Evolutionary conservation across 108 stramenopile genomes (phyloP).

Genomic region (Fistulifera solaris): DNA sequence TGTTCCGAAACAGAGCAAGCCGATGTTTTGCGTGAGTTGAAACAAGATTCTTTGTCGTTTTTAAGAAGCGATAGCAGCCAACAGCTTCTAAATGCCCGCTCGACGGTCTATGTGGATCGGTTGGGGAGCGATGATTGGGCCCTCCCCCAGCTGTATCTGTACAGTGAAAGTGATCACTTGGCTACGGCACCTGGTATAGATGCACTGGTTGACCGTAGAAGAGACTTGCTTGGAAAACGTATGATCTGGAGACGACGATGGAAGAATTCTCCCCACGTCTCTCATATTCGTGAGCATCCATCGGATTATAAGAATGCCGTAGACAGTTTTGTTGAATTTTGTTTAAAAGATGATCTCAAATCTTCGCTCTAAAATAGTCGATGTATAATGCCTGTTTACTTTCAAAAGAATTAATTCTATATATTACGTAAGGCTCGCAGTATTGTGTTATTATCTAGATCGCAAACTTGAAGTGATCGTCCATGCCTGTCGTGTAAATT

Average conservation of each 20-base stretch:
- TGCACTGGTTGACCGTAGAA: slow-evolving; percentile 29
- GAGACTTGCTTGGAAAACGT: slow-evolving; percentile 11
- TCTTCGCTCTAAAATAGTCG: too few relatives aligned
- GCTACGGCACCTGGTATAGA: slow-evolving; percentile 25
- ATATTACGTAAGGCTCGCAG: too few relatives aligned
- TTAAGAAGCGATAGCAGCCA: slow-evolving; percentile 4
- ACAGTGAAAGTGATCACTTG: slow-evolving; percentile 47
- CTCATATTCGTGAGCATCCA: slow-evolving; percentile 49
- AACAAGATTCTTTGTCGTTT: not conserved
- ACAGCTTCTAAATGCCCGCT: slow-evolving; percentile 3
- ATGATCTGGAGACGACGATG: slow-evolving; percentile 32
- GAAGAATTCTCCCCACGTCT: slow-evolving; percentile 49
- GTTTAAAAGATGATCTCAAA: too few relatives aligned
- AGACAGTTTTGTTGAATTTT: slow-evolving; percentile 5
- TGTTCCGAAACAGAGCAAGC: slow-evolving; percentile 19
- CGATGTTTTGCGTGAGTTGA: not conserved
- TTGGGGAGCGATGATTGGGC: slow-evolving; percentile 26
- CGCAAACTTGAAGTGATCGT: slow-evolving; percentile 49
- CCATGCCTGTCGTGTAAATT: slow-evolving; percentile 74
- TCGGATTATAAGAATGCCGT: slow-evolving; percentile 28
- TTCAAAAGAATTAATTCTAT: too few relatives aligned
- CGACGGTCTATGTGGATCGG: slow-evolving; percentile 35
- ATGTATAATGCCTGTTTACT: too few relatives aligned
- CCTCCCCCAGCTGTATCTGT: slow-evolving; percentile 61
- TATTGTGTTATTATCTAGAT: not conserved